Evolutionary conservation across 2,329 filamentous ascomycete species (phyloP), one percentile per base, ranked within the genome.

Genomic region (Fusarium paranaense): DNA sequence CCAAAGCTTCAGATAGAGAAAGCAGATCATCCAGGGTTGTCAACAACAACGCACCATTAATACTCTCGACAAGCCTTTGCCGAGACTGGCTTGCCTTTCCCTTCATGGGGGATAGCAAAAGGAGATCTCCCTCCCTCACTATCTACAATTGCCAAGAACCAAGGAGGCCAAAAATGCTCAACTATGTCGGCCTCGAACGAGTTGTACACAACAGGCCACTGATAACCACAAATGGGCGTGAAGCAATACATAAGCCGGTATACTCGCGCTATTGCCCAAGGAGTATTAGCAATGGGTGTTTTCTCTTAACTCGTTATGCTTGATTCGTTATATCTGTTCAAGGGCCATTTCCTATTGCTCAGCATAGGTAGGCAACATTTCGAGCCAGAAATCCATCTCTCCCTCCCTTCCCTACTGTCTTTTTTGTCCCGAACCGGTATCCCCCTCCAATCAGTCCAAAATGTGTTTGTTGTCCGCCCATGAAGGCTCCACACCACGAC

Each of bases 381-480:
- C 54, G 32, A 42, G 27, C 32, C 37, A 38, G 20, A 37, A 30
- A 22, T 45, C 52, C 30, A 32, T 33, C 32, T 50, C 30, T 42
- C 25, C 47, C 47, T 13, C 33, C 62, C 64, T 37, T 58, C 18
- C 10, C 8, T n/a, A 30, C 35, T 54, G n/a, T 35, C 16, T 14
- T 33, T 22, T 50, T 20, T 38, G 27, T 35, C 50, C 14, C n/a
- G 14, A 32, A 27, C 37, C 42, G n/a, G 14, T 22, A 13, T 54
- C 35, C 25, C 10, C 25, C 30, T 35, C 4, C 58, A 22, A 27
- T 69, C 76, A 93, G 79, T 93, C 91, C 63, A 90, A 79, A 50
- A 90, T 86, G 52, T 87, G 85, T 77, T 89, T 89, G 52, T 82
- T 80, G 35, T 92, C 90, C 14, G 88, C 87, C 91, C 91, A 93